These are phyloP conservation scores for Candida neerlandica DNA, from an alignment of 1,139 yeast genomes.

Conservation along the genomic window DNA sequence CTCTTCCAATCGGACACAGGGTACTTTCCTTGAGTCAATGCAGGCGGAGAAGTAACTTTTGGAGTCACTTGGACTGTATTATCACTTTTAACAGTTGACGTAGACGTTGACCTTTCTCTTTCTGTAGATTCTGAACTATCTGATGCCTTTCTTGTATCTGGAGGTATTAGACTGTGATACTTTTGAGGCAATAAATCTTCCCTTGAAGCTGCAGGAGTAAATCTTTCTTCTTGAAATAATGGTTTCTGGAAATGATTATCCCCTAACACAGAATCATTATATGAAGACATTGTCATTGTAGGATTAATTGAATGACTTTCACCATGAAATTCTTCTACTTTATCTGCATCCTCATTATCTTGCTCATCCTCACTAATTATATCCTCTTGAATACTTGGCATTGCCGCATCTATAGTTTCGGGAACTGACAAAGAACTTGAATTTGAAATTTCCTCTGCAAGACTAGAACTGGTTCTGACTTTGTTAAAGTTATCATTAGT, in stretches of 20 bases:
- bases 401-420: slow-evolving; percentile 44
- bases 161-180: slow-evolving; percentile 27
- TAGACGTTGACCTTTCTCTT: slow-evolving; percentile 5
- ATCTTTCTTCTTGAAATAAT: slow-evolving; percentile 34
- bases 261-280: slow-evolving; percentile 34
- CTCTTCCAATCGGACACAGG: slow-evolving; percentile 49
- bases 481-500: slow-evolving; percentile 40
- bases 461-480: slow-evolving; percentile 24
- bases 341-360: slow-evolving; percentile 7
- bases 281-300: slow-evolving; percentile 13
- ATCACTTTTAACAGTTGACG: slow-evolving; percentile 3
- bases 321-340: slow-evolving; percentile 6
- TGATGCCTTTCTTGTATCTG: slow-evolving; percentile 10
- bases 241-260: slow-evolving; percentile 26
- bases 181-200: slow-evolving; percentile 19
- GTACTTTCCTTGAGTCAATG: slow-evolving; percentile 18
- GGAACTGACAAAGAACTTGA: slow-evolving; percentile 27
- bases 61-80: background rate
- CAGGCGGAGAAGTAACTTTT: slow-evolving; percentile 4
- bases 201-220: slow-evolving; percentile 30
- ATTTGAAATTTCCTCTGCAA: slow-evolving; percentile 28
- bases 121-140: slow-evolving; percentile 9
- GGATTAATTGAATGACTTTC: slow-evolving; percentile 7
- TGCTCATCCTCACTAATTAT: slow-evolving; percentile 30
- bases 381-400: slow-evolving; percentile 42